Base-by-base conservation (phyloP, 1,139 yeast genomes). In the Candida frijolesensis region DNA sequence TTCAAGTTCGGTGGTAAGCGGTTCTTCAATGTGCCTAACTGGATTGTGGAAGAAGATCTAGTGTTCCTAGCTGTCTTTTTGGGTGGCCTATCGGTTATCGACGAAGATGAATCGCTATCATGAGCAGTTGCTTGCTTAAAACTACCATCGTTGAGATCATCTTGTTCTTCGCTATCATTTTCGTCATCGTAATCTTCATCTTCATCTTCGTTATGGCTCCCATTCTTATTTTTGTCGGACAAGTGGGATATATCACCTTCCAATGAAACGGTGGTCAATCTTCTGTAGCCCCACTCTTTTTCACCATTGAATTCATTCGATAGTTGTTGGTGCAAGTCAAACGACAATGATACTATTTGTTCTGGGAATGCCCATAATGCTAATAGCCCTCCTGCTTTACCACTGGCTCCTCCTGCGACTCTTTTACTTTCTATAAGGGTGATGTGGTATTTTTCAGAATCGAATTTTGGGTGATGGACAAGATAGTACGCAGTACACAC, bases 311-410 rank as follows among this genome's bases (percentile, higher is more conserved):
- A 89, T 66, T 84, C 78, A 55, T 86, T 84, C 7, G 96, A 82
- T 48, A 94, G 76, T 54, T 91, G 87, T 61, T 88, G 91, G 70
- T 94, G 99, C 55, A 94, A 77, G 56, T 82, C 80, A 70, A 91
- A 94, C 44, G 96, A 87, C 51, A 94, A 75, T 0, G 96, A 96
- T 4, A 92, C 98, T 49, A 94, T 84, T 66, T 90, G 96, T 61
- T 88, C 92, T 1, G 99, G 99, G 66, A 94, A 94, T 0, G 98
- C 98, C 96, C 98, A 91, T 41, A 89, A 78, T 0, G 97, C 97
- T 50, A 94, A 71, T 46, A 94, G 74, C 0, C 99, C 99, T 39
- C 99, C 99, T 2, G 99, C 99, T 62, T 94, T 94, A 50, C 99
- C 99, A 39, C 92, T 84, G 15, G 99, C 99, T 39, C 97, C 99